Evolutionary conservation across 2,329 filamentous ascomycete species (phyloP).

Genomic region (Mycosphaerella sp.): DNA sequence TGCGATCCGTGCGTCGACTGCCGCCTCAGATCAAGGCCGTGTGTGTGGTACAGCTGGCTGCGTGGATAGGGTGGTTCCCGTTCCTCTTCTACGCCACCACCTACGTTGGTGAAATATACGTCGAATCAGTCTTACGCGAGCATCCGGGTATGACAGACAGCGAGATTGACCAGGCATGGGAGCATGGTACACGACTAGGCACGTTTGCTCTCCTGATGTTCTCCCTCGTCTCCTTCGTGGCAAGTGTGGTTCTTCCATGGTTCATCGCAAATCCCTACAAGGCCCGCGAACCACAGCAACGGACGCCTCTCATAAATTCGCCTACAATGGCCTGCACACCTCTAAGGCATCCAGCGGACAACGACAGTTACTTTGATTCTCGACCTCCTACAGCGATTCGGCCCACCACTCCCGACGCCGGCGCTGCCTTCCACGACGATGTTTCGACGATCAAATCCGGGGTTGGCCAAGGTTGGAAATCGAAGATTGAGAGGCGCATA

Average conservation of each 20-base stretch:
- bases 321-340: constrained; percentile 31
- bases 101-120: constrained; percentile 88
- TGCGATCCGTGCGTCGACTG: constrained; percentile 67
- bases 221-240: constrained; percentile 72
- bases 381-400: background rate
- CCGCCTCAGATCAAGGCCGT: constrained; percentile 85
- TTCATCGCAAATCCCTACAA: constrained; percentile 76
- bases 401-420: constrained; percentile 1
- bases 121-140: constrained; percentile 68
- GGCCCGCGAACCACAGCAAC: constrained; percentile 34
- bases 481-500: background rate
- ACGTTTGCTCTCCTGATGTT: constrained; percentile 87
- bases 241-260: constrained; percentile 78
- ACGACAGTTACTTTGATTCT: constrained; percentile 7
- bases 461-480: background rate
- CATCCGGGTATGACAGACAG: constrained; percentile 71
- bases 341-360: background rate
- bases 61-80: constrained; percentile 97
- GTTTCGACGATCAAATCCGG: background rate
- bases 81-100: constrained; percentile 94
- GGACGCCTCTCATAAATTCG: constrained; percentile 34
- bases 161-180: constrained; percentile 74
- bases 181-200: constrained; percentile 76
- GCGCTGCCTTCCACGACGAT: constrained; percentile 7
- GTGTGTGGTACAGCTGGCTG: constrained; percentile 91